Conservation (phyloP, 805 yeast genomes). For the Schwanniomyces sp. region DNA sequence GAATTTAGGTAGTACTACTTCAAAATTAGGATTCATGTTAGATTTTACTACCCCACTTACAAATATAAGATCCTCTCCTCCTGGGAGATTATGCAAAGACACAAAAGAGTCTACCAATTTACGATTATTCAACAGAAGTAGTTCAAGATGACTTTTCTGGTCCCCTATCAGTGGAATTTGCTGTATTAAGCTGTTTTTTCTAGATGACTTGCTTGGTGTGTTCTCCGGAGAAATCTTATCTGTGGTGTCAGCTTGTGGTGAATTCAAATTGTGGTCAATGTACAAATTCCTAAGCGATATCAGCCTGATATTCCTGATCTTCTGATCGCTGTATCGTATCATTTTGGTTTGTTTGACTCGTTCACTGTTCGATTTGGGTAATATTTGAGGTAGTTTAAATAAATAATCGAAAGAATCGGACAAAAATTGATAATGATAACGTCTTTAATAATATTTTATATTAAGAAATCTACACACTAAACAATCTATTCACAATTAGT, state of each 20-base stretch:
- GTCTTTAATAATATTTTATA: neutral
- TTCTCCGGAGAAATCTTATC: neutral
- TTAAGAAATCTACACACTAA: neutral
- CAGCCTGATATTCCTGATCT: slow-evolving; percentile 11
- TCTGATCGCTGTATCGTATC: slow-evolving; percentile 9
- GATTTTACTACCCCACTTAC: slow-evolving; percentile 29
- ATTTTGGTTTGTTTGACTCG: neutral
- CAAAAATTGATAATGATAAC: neutral
- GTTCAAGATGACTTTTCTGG: slow-evolving; percentile 4
- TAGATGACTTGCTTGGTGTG: neutral
- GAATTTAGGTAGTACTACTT: slow-evolving; percentile 23
- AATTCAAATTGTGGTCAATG: neutral
- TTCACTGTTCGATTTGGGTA: neutral
- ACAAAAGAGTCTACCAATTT: slow-evolving; percentile 24
- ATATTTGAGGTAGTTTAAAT: neutral
- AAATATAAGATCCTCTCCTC: slow-evolving; percentile 19
- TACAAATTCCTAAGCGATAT: slow-evolving; percentile 16
- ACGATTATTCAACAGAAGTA: slow-evolving; percentile 12
- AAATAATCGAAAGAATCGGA: neutral
- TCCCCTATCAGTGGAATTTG: slow-evolving; percentile 3
- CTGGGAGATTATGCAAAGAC: slow-evolving; percentile 18
- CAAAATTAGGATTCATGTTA: slow-evolving; percentile 26
- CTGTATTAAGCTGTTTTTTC: slow-evolving; percentile 3
- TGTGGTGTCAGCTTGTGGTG: neutral
- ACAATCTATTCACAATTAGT: neutral